Evolutionary conservation across 2,329 filamentous ascomycete genomes (phyloP), one percentile per base, ranked within the genome.

Genomic region (Paracorniculantispora psalliotae): DNA sequence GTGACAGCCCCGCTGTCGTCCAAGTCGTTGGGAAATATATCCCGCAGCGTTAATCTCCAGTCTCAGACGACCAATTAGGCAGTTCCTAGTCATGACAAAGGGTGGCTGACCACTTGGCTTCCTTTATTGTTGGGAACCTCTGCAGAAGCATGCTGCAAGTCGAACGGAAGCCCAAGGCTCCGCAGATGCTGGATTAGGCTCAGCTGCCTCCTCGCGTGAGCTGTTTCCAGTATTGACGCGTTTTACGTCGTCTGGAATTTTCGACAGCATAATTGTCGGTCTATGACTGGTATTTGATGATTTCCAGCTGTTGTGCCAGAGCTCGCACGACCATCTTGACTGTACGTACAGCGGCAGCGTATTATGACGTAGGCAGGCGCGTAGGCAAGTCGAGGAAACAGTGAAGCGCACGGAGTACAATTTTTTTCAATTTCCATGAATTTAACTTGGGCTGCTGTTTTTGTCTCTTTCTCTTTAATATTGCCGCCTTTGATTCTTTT

Each of bases 1-100:
- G 55, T 57, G 55, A 57, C 19, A 35, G 55, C 55, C 55, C 55
- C 55, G 46, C 55, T 25, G 26, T 19, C 41, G 46, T 17, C 44
- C 10, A 37, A 4, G 33, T 9, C 12, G 33, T 15, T 19, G 12
- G 23, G n/a, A 44, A 50, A 51, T 57, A 57, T 57, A 57, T 57
- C 37, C 46, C 55, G 47, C 55, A 57, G 10, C 30, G 35, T n/a
- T 44, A 6, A n/a, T n/a, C 55, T 35, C 35, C 23, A 26, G 26
- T 17, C 46, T 35, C 25, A 33, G 35, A 51, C 55, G 25, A 9
- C 55, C 55, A 43, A 57, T 57, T 28, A 49, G 54, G 37, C 47
- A 30, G 13, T 33, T 23, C 15, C n/a, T 41, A 25, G 15, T 41
- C 33, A 41, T 15, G n/a, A 26, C 30, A n/a, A 57, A 19, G 47